Base-by-base conservation (phyloP, 176 grass and related monocot genomes). In the Pontederia crassipes region DNA sequence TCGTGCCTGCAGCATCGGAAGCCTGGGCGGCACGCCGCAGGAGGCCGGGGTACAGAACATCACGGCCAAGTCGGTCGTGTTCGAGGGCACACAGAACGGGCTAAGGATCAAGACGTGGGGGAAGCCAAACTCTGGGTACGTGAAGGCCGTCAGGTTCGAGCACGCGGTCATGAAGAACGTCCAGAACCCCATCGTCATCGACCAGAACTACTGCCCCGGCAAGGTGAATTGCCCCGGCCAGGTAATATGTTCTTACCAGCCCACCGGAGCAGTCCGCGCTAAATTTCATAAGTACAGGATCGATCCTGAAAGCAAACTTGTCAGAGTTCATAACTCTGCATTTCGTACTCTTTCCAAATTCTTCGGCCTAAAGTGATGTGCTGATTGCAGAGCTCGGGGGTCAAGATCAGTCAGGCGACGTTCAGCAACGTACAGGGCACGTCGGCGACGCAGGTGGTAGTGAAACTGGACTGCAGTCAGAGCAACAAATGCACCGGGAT, bases 191-290 rank as follows among this genome's bases (percentile, higher is more conserved):
- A 77, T 90, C 72, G 11, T 90, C 54, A 13, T 90, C 14, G 79
- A 90, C 56, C 87, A 90, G 55, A 82, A 77, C 68, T 90, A 90
- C 82, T 90, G 87, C 67, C 87, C 76, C n/a, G 45, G 65, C 71
- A 54, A 74, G 4, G 14, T 54, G 13, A 59, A 67, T 14, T 86
- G 87, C 65, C 79, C 79, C 2, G 71, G 61, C 62, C 61, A 86
- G 79, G 87, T 85, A 71, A 74, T 8, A 24, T 24, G 20, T 24
- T 24, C 20, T 24, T 24, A 24, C 20, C 20, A 24, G 20, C 20
- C 20, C 20, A 24, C 20, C 20, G 20, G 20, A 1, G 20, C 20
- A 24, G 20, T 24, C 20, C 20, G 20, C 20, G 20, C 20, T 24
- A 24, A 24, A 24, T 24, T 24, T 24, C 20, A 24, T 24, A 24